Evolutionary conservation across 257 asterid species (phyloP), one percentile per base, ranked within the genome.

Genomic region (Solanum paucissectum): DNA sequence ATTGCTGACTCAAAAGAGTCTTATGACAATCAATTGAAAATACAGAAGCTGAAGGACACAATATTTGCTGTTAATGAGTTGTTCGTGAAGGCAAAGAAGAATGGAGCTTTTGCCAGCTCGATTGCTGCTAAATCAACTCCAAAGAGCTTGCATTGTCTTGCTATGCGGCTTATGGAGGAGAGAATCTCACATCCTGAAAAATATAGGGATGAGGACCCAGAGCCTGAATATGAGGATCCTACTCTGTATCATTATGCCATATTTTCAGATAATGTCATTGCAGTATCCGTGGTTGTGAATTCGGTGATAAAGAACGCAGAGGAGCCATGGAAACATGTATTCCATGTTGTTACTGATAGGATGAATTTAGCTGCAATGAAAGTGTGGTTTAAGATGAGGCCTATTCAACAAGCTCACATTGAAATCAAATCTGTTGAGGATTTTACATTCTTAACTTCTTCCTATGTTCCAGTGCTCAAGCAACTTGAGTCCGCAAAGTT

Each of bases 311-410:
- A 93, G 92, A 96, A 95, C 83, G 95, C 98, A 0, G 91, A 91
- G 86, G 99, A 96, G 92, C 99, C 99, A 14, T 94, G 96, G 98
- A 96, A 95, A 89, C 99, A 96, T 83, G 98, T 95, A 33, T 94
- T 96, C 93, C 99, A 96, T 88, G 79, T 95, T 82, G 98, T 96
- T 83, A 94, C 98, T 9, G 98, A 96, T 88, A 92, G 95, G 94
- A 95, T 95, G 98, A 96, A 94, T 83, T 91, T 92, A 84, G 98
- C 98, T 83, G 98, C 99, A 2, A 95, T 98, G 87, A 96, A 96
- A 93, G 98, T 96, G 89, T 96, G 98, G 98, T 96, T 96, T 89
- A 95, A 93, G 94, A 95, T 96, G 98, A 92, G 98, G 90, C 99
- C 99, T 33, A 87, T 95, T 89, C 92, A 94, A 73, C 98, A 96